Conservation (phyloP, 1,284 basidiomycete species). For the Termitomyces sp. region DNA sequence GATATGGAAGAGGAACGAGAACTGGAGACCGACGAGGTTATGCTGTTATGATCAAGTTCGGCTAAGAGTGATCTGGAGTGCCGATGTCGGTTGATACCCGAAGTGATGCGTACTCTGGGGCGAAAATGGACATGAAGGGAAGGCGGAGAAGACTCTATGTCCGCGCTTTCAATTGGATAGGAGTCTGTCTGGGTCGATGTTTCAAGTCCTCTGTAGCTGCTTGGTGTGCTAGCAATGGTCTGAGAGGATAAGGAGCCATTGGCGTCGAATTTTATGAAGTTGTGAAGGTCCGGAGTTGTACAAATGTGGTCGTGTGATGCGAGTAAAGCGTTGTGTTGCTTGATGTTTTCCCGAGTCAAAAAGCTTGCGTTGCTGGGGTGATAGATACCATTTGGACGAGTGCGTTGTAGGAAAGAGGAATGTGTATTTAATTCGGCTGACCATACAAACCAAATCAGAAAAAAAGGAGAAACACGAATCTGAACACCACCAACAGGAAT, state of each 20-base stretch:
- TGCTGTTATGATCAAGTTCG: background rate
- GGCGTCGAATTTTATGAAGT: background rate
- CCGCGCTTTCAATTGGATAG: constrained; percentile 6
- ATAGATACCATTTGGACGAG: constrained; percentile 1
- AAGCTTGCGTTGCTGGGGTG: constrained; percentile 8
- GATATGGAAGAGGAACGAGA: constrained; percentile 72
- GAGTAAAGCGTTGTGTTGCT: constrained; percentile 12
- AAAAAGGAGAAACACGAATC: background rate
- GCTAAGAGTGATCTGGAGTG: constrained; percentile 14
- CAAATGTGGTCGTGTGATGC: constrained; percentile 6
- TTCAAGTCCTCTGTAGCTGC: constrained; percentile 19
- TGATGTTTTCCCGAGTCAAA: constrained; percentile 15
- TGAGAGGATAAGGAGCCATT: constrained; percentile 3
- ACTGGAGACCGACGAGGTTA: constrained; percentile 45
- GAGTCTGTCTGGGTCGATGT: constrained; percentile 5
- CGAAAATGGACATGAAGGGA: constrained; percentile 33
- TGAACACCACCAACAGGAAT: constrained; percentile 7
- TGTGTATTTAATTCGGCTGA: background rate
- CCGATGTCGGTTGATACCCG: constrained; percentile 34
- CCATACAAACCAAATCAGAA: background rate
- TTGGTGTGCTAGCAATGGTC: constrained; percentile 8
- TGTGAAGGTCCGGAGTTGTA: background rate
- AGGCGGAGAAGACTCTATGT: constrained; percentile 4
- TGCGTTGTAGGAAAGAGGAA: constrained; percentile 3
- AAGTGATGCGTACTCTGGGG: constrained; percentile 39